Percentiles rank a stretch among this genome's conserved stretches.
phyloP scores from a whole-genome alignment of 306 rosid genomes.

The Morella rubra region DNA sequence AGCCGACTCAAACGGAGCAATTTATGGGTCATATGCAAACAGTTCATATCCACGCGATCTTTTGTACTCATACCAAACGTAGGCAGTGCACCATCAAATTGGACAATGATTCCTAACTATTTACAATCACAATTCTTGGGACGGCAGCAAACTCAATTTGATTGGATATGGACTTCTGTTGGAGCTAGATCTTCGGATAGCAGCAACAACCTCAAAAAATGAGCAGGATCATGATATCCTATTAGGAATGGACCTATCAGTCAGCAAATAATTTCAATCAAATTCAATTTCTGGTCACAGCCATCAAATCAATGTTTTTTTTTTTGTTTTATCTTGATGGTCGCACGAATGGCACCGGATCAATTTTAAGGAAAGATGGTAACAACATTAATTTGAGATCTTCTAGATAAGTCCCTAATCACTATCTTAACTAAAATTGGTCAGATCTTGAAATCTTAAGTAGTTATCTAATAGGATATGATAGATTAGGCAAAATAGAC shows the following conservation, averaged over 20 bases:
- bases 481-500: too few species aligned
- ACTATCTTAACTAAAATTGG: too few species aligned
- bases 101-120: neutral
- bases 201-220: neutral
- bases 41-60: too few species aligned
- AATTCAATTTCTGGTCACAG: neutral
- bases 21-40: too few species aligned
- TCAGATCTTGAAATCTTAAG: too few species aligned
- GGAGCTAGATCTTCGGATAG: neutral
- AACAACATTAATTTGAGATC: too few species aligned
- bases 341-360: neutral
- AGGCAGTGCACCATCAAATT: neutral
- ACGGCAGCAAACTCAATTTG: slow-evolving; percentile 8
- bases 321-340: neutral
- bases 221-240: neutral
- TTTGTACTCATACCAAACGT: neutral
- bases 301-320: neutral
- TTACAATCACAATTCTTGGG: slow-evolving; percentile 16
- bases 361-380: too few species aligned
- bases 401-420: too few species aligned
- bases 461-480: too few species aligned
- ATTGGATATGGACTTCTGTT: neutral
- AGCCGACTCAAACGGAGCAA: too few species aligned
- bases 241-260: neutral
- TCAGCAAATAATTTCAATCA: neutral